Conservation (phyloP, 1,139 yeast species). For the Blastobotrys capitulatus region DNA sequence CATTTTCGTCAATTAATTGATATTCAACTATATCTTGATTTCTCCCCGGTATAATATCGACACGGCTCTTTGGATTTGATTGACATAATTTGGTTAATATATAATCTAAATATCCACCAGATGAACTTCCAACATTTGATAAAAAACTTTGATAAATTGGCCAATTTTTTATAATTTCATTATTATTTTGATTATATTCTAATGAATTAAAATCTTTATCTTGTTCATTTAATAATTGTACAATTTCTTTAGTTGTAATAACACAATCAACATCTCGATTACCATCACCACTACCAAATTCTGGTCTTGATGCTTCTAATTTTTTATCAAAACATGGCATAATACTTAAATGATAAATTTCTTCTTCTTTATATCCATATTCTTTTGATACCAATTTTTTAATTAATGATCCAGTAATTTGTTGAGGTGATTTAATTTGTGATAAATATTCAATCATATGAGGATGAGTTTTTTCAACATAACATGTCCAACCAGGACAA, state of each 20-base stretch:
- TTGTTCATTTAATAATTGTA: conserved; percentile 60
- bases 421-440: conserved; percentile 82
- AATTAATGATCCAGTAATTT: conserved; percentile 75
- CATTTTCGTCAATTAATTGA: conserved; percentile 38
- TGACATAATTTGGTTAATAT: conserved; percentile 22
- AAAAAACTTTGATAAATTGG: conserved; percentile 45
- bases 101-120: conserved; percentile 70
- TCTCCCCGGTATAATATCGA: conserved; percentile 47
- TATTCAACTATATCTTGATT: conserved; percentile 74
- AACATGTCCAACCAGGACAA: conserved; percentile 97
- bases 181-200: neutral
- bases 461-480: conserved; percentile 94
- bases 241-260: conserved; percentile 80
- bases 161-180: neutral
- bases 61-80: conserved; percentile 12
- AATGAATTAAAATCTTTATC: conserved; percentile 11
- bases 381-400: conserved; percentile 48
- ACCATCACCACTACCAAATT: conserved; percentile 36
- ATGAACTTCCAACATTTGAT: conserved; percentile 64
- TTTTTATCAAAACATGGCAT: conserved; percentile 99
- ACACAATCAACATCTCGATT: conserved; percentile 82
- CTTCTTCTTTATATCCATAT: conserved; percentile 29
- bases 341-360: conserved; percentile 71
- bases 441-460: conserved; percentile 57
- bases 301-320: conserved; percentile 87